Percentiles rank a stretch among this genome's conserved stretches.
These are phyloP conservation scores for Saccharomyces hybrid DNA, from an alignment of 1,139 yeast species.

Conservation along the genomic window DNA sequence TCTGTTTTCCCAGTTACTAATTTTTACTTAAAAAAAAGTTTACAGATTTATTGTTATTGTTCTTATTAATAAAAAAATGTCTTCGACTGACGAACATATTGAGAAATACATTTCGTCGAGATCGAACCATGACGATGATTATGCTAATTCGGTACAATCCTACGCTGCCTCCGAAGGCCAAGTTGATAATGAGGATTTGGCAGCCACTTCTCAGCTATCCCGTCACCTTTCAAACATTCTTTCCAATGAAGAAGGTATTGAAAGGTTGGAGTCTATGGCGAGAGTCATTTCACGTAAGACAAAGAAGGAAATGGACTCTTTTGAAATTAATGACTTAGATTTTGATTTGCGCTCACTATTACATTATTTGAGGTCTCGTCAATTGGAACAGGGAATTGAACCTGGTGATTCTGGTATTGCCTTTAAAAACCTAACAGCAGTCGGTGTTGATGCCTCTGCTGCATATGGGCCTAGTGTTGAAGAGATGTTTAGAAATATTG, in stretches of 20 bases:
- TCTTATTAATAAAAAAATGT: constrained; percentile 5
- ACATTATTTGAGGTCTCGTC: constrained; percentile 33
- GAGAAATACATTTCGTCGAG: constrained; percentile 10
- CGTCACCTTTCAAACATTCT: constrained; percentile 27
- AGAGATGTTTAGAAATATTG: constrained; percentile 35
- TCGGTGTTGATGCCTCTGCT: constrained; percentile 46
- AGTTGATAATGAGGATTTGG: constrained; percentile 20
- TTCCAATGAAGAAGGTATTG: constrained; percentile 31
- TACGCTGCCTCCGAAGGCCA: constrained; percentile 15
- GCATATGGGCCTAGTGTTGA: constrained; percentile 44
- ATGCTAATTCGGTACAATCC: constrained; percentile 16
- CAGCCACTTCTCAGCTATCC: constrained; percentile 26
- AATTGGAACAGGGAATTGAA: constrained; percentile 38
- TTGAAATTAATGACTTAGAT: constrained; percentile 35
- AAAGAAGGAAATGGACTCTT: constrained; percentile 31
- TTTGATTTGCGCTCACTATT: constrained; percentile 37
- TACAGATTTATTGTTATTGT: neutral
- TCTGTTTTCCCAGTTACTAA: neutral
- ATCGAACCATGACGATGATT: constrained; percentile 9
- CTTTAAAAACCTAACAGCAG: constrained; percentile 39
- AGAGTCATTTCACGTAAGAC: constrained; percentile 39
- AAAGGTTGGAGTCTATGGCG: constrained; percentile 36
- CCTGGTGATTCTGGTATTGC: constrained; percentile 45
- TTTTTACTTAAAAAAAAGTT: neutral
- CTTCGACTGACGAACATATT: constrained; percentile 10